A percentile compares a stretch with the other conserved stretches of the same genome.
These are phyloP conservation scores for Metschnikowia reukaufii DNA, from an alignment of 805 yeast genomes.

Conservation along the genomic window DNA sequence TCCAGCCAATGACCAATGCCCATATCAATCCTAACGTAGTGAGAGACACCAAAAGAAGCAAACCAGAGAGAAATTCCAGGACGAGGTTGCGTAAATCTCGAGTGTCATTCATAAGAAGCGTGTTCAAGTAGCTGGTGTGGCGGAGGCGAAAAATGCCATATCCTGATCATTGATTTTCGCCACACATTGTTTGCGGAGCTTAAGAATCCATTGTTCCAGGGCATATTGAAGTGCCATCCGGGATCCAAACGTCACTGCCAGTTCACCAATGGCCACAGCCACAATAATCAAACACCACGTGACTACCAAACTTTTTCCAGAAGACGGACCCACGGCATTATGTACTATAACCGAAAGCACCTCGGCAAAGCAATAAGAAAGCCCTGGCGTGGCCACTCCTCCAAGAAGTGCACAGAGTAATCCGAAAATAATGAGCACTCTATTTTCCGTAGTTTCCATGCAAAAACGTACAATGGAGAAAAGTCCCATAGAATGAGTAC, in stretches of 20 bases:
- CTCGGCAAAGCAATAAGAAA: slow-evolving; percentile 75
- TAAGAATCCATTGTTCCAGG: slow-evolving; percentile 67
- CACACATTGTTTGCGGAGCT: slow-evolving; percentile 52
- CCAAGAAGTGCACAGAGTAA: slow-evolving; percentile 50
- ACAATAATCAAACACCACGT: slow-evolving; percentile 65
- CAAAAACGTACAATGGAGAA: slow-evolving; percentile 28
- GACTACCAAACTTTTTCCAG: slow-evolving; percentile 22
- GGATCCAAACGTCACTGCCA: slow-evolving; percentile 52
- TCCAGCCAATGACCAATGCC: slow-evolving; percentile 85
- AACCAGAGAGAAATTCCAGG: slow-evolving; percentile 57
- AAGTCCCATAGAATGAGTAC: slow-evolving; percentile 22
- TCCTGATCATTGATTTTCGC: slow-evolving; percentile 50
- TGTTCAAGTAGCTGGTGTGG: slow-evolving; percentile 54
- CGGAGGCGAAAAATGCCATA: slow-evolving; percentile 50
- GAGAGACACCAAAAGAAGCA: slow-evolving; percentile 54
- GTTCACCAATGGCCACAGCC: slow-evolving; percentile 65
- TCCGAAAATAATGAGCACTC: slow-evolving; percentile 47
- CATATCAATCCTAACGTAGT: slow-evolving; percentile 65
- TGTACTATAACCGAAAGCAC: slow-evolving; percentile 55
- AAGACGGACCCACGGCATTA: slow-evolving; percentile 21
- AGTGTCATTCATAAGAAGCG: slow-evolving; percentile 76
- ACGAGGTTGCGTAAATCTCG: slow-evolving; percentile 72
- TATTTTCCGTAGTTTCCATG: slow-evolving; percentile 20
- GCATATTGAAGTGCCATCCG: slow-evolving; percentile 51
- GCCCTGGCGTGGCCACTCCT: slow-evolving; percentile 71